Evolutionary conservation across 2,329 filamentous ascomycete genomes (phyloP), one percentile per base, ranked within the genome.

Genomic region (Plenodomus tracheiphilus): DNA sequence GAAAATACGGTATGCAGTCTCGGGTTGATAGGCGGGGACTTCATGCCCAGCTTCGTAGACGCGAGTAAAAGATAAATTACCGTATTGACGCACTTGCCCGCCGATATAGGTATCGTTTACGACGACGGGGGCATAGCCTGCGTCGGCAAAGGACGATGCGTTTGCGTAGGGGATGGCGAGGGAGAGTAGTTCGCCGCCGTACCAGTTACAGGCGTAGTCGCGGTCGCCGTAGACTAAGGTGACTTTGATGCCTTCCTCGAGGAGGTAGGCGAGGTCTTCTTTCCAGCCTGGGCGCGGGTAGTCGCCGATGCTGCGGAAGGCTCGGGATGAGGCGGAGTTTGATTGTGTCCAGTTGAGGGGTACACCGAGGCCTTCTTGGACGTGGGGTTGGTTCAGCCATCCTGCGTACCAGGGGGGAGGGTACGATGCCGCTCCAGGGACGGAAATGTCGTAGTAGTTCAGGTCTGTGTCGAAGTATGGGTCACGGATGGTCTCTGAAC

Each of bases 121-220:
- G 11, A 85, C 75, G 53, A 94, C 84, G 13, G 86, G 83, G 0
- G 84, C 82, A 66, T 94, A 94, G 1, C 88, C 89, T 0, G 89
- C 85, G 0, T 75, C 69, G 1, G 79, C 74, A 66, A 93, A 94
- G 21, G 74, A 71, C 1, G 73, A 70, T 0, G 77, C 71, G 54
- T 87, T 84, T 16, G 49, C 54, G 47, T 78, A 72, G 10, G 78
- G 75, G 0, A 91, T 74, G 5, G 79, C 79, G 3, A 72, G 76
- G 2, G 86, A 88, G 36, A 89, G 78, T 1, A 86, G 85, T 70
- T 94, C 81, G 30, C 88, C 89, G n/a, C 90, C 89, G 56, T 86
- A 76, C 83, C 86, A 83, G 59, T 83, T 83, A 68, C 79, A 81
- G 51, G 77, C 60, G 25, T 65, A 69, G 39, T 77, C 81, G 25